Evolutionary conservation across 176 grass and related monocot species (phyloP).

Genomic region (Phoenix roebelenii): DNA sequence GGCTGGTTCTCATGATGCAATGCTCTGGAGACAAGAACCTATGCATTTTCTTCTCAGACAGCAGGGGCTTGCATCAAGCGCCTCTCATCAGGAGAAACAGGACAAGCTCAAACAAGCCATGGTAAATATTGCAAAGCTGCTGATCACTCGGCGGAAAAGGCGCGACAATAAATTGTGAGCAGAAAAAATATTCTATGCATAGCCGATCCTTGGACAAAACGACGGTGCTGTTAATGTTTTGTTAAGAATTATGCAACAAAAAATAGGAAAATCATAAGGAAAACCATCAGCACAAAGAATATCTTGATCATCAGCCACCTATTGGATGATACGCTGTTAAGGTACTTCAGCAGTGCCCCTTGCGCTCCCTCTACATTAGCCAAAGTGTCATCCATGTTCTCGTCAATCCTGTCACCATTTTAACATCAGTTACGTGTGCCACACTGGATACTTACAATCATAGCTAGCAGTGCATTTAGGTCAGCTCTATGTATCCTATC

Average conservation of each 20-base stretch:
- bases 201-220: not conserved
- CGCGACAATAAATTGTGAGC: too few relatives aligned
- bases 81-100: too few relatives aligned
- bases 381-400: constrained; percentile 77
- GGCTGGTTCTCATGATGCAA: too few relatives aligned
- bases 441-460: too few relatives aligned
- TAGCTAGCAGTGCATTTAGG: too few relatives aligned
- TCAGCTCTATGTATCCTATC: too few relatives aligned
- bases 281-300: constrained; percentile 77
- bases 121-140: not conserved
- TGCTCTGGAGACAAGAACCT: too few relatives aligned
- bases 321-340: constrained; percentile 58
- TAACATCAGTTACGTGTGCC: not conserved
- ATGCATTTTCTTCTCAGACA: too few relatives aligned
- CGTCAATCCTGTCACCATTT: not conserved
- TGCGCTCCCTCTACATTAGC: not conserved
- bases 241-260: constrained; percentile 4
- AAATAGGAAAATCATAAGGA: constrained; percentile 8
- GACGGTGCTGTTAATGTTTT: not conserved
- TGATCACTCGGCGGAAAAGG: not conserved
- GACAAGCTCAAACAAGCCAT: too few relatives aligned
- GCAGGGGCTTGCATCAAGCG: too few relatives aligned
- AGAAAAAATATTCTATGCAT: constrained; percentile 20
- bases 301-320: constrained; percentile 99
- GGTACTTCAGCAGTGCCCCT: constrained; percentile 2